Conservation (phyloP, 2,329 filamentous ascomycete genomes). For the Aspergillus tubingensis region DNA sequence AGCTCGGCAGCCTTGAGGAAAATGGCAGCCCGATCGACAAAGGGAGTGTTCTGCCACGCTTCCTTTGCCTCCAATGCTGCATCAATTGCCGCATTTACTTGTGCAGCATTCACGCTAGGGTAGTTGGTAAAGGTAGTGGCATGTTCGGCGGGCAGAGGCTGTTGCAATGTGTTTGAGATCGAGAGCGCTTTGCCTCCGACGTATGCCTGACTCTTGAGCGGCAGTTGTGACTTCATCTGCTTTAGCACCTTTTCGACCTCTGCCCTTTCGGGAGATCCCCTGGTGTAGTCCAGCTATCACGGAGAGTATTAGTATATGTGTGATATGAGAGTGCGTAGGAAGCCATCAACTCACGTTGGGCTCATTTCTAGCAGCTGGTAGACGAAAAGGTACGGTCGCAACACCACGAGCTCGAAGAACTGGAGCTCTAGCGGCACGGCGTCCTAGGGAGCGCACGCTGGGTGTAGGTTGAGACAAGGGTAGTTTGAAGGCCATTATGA, state of each 20-base stretch:
- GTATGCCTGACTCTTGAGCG: constrained; percentile 33
- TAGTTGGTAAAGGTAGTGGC: constrained; percentile 72
- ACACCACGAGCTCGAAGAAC: constrained; percentile 22
- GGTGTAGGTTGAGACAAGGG: constrained; percentile 2
- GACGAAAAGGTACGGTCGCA: constrained; percentile 32
- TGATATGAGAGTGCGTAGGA: not conserved
- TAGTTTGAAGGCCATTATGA: constrained; percentile 8
- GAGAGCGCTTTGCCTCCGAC: constrained; percentile 32
- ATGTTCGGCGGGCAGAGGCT: constrained; percentile 34
- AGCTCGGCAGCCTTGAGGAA: constrained; percentile 94
- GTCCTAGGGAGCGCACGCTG: constrained; percentile 12
- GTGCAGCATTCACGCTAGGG: constrained; percentile 71
- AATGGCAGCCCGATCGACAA: constrained; percentile 83
- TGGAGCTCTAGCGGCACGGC: constrained; percentile 7
- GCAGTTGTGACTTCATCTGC: constrained; percentile 36
- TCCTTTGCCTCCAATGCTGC: constrained; percentile 78
- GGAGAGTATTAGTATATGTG: not conserved
- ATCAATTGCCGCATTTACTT: constrained; percentile 77
- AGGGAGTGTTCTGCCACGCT: constrained; percentile 80
- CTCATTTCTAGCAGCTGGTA: constrained; percentile 37
- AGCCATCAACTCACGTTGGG: constrained; percentile 34
- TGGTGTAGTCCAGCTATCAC: constrained; percentile 28
- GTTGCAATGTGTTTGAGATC: constrained; percentile 26
- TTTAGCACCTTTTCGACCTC: constrained; percentile 35
- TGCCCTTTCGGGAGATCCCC: constrained; percentile 36